Percentiles rank a stretch among this genome's conserved stretches.
Evolutionary conservation across 257 asterid species (phyloP).

Genomic region (Scutellaria baicalensis): DNA sequence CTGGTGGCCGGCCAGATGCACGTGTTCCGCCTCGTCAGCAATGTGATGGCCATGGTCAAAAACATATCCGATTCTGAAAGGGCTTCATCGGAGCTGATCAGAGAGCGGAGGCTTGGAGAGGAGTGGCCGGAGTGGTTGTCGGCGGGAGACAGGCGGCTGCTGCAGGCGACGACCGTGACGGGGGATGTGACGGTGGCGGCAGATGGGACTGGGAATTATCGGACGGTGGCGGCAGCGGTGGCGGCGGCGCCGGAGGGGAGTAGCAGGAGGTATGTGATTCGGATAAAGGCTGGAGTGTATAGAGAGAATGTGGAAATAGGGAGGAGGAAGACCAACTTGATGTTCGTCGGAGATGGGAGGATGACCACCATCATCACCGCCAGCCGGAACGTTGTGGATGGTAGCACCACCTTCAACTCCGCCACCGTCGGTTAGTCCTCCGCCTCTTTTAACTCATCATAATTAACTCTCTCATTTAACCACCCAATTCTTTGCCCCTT

Average conservation of each 20-base stretch:
- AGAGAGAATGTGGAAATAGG: constrained; percentile 48
- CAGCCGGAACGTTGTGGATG: constrained; percentile 39
- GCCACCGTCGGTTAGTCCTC: constrained; percentile 52
- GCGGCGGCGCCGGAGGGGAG: constrained; percentile 46
- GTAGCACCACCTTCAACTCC: constrained; percentile 62
- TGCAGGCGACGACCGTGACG: constrained; percentile 44
- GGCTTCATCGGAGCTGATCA: background rate
- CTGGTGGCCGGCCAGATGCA: constrained; percentile 40
- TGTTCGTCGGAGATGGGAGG: constrained; percentile 60
- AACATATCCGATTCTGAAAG: constrained; percentile 34
- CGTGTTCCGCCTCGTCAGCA: constrained; percentile 49
- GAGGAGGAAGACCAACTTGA: constrained; percentile 36
- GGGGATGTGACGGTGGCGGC: constrained; percentile 59
- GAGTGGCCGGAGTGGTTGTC: constrained; percentile 66
- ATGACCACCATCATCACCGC: constrained; percentile 45
- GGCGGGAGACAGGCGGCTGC: constrained; percentile 42
- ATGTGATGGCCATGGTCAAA: constrained; percentile 47
- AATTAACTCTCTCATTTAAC: background rate
- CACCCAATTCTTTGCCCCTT: background rate
- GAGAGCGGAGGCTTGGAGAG: constrained; percentile 30
- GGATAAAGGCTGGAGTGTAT: constrained; percentile 49
- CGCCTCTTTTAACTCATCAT: background rate
- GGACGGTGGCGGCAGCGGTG: constrained; percentile 43
- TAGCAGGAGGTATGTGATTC: constrained; percentile 42
- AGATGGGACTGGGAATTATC: constrained; percentile 47